Conservation (phyloP, 2,329 filamentous ascomycete genomes). For the Aspergillus carbonarius region DNA sequence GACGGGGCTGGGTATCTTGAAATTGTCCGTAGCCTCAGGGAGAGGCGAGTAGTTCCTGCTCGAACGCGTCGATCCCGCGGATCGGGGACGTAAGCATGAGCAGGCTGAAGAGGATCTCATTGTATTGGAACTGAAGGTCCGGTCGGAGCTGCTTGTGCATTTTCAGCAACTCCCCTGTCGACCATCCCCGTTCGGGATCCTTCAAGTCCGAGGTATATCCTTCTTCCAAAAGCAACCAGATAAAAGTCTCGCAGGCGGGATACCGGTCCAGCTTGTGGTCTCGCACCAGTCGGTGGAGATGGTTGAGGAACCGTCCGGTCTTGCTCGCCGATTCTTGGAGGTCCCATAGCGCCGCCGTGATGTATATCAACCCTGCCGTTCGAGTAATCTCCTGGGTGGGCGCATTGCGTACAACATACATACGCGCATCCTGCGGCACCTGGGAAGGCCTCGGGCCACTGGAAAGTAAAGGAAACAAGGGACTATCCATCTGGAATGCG, state of each 20-base stretch:
- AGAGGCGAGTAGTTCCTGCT: conserved; percentile 26
- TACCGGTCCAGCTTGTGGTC: conserved; percentile 35
- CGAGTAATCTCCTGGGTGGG: conserved; percentile 38
- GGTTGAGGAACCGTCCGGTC: conserved; percentile 34
- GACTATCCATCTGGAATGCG: conserved; percentile 38
- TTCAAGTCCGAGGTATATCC: conserved; percentile 35
- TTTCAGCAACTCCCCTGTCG: conserved; percentile 36
- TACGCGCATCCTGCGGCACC: conserved; percentile 36
- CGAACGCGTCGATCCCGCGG: conserved; percentile 34
- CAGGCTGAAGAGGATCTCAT: conserved; percentile 40
- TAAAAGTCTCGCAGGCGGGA: conserved; percentile 40
- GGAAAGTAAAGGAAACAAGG: conserved; percentile 42
- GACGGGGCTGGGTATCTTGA: not conserved
- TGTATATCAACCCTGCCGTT: conserved; percentile 40
- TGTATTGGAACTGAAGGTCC: conserved; percentile 41
- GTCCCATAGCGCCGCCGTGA: conserved; percentile 39
- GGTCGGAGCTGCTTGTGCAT: conserved; percentile 36
- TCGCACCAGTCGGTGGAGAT: conserved; percentile 25
- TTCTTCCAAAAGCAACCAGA: conserved; percentile 43
- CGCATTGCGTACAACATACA: conserved; percentile 36
- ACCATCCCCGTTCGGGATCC: conserved; percentile 38
- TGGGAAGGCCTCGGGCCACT: conserved; percentile 41
- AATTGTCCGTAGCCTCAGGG: not conserved
- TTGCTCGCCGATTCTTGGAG: conserved; percentile 31
- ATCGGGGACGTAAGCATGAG: conserved; percentile 35